A percentile compares a stretch with the other conserved stretches of the same genome.
Conservation (phyloP, 495 filamentous ascomycete genomes). For the Lepraria neglecta region DNA sequence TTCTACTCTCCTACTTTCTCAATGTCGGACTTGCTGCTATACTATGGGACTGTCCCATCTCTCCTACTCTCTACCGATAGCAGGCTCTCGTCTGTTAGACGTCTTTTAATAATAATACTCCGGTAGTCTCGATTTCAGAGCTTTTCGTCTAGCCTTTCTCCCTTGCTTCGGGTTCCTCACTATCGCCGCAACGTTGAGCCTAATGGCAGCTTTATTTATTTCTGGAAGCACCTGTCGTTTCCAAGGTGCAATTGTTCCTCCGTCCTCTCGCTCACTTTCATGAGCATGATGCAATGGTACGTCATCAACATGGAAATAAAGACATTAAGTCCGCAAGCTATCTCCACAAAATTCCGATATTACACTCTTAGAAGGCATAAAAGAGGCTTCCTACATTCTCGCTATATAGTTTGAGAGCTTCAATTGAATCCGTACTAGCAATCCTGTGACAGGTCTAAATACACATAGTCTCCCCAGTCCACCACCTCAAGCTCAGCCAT, state of each 20-base stretch:
- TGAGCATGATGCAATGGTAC: not conserved
- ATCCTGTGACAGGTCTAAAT: no score
- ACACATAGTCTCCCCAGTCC: not conserved
- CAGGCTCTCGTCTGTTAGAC: not conserved
- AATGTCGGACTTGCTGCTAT: not conserved
- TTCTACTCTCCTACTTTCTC: no score
- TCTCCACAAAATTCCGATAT: not conserved
- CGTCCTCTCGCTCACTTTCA: not conserved
- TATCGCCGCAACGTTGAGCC: no score
- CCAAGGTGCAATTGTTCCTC: not conserved
- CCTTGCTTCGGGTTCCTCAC: not conserved
- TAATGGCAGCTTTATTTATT: no score
- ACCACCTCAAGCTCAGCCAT: conserved; percentile 7
- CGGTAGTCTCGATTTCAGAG: not conserved
- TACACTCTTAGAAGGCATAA: not conserved
- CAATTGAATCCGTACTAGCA: not conserved
- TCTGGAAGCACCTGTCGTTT: no score
- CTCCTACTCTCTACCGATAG: not conserved
- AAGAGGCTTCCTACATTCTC: not conserved
- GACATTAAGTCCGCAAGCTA: conserved; percentile 7
- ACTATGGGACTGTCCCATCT: not conserved
- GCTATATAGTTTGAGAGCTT: no score
- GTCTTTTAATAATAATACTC: no score
- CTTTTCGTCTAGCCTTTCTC: not conserved
- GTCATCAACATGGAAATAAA: conserved; percentile 8